These are phyloP conservation scores for Colletotrichum phormii DNA, from an alignment of 2,329 filamentous ascomycete genomes.

Conservation along the genomic window DNA sequence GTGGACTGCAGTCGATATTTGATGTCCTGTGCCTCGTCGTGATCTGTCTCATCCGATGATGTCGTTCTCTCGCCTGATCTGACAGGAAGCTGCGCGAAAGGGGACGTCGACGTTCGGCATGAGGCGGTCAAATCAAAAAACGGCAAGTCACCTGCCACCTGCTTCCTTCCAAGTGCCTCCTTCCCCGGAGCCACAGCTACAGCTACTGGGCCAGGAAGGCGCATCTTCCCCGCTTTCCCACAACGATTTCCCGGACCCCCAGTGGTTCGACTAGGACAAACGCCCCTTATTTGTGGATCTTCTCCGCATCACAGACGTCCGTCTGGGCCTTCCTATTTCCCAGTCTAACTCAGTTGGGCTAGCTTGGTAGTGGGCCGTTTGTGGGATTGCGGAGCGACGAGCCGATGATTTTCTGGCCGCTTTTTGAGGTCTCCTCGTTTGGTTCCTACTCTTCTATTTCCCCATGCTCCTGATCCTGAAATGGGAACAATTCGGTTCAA, in stretches of 20 bases:
- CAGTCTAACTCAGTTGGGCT: background rate
- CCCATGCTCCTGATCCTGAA: background rate
- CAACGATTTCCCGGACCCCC: background rate
- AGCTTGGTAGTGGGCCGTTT: background rate
- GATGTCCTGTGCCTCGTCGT: background rate
- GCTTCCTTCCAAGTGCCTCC: background rate
- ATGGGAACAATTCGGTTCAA: background rate
- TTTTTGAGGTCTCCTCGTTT: background rate
- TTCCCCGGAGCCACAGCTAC: conserved; percentile 3
- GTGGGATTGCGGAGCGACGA: conserved; percentile 33
- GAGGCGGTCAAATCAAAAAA: conserved; percentile 12
- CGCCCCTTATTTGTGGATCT: conserved; percentile 14
- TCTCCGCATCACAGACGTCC: conserved; percentile 21
- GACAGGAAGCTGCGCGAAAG: background rate
- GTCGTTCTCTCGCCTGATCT: background rate
- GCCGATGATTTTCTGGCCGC: conserved; percentile 17
- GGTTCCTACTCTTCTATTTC: background rate
- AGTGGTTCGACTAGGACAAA: conserved; percentile 19
- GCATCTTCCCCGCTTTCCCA: conserved; percentile 27
- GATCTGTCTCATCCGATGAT: background rate
- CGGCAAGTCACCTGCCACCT: conserved; percentile 25
- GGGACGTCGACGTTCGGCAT: conserved; percentile 1
- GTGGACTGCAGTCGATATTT: background rate
- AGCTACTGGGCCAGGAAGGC: background rate
- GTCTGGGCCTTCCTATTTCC: background rate